Evolutionary conservation across 1,284 basidiomycete species (phyloP).

Genomic region (Cutaneotrichosporon dermatis): DNA sequence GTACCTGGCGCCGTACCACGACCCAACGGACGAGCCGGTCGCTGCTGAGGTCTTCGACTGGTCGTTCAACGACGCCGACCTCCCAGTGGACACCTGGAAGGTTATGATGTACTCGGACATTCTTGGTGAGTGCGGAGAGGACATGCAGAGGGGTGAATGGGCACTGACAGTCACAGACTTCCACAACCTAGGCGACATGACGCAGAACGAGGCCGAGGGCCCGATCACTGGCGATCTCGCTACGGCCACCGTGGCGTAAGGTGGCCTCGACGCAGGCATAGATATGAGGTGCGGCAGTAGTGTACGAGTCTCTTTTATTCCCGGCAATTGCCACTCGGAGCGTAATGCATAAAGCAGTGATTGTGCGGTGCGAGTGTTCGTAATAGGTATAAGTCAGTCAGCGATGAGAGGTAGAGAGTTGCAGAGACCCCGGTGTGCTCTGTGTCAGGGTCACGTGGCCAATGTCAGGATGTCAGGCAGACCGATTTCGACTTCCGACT

Average conservation of each 20-base stretch:
- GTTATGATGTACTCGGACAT: constrained; percentile 98
- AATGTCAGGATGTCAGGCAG: background rate
- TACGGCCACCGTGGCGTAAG: constrained; percentile 18
- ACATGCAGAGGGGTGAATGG: too few relatives aligned
- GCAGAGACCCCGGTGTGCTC: too few relatives aligned
- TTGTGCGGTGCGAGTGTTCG: too few relatives aligned
- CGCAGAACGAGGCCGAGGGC: constrained; percentile 45
- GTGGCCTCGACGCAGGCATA: background rate
- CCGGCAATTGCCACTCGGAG: constrained; percentile 8
- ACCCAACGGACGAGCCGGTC: constrained; percentile 95
- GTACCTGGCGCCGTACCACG: constrained; percentile 96
- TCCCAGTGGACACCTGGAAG: constrained; percentile 99
- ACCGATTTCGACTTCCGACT: background rate
- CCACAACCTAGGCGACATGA: constrained; percentile 53
- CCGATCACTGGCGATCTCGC: constrained; percentile 44
- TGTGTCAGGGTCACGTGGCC: background rate
- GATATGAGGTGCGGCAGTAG: background rate
- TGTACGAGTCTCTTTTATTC: constrained; percentile 6
- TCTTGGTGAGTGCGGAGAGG: constrained; percentile 59
- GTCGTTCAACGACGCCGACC: constrained; percentile 99
- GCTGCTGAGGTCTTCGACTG: constrained; percentile 96
- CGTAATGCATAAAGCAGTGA: background rate
- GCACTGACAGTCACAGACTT: constrained; percentile 43
- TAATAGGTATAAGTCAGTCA: too few relatives aligned
- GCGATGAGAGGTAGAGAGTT: too few relatives aligned